These are phyloP conservation scores for Astraeus odoratus DNA, from an alignment of 768 basidiomycete species.

Conservation along the genomic window DNA sequence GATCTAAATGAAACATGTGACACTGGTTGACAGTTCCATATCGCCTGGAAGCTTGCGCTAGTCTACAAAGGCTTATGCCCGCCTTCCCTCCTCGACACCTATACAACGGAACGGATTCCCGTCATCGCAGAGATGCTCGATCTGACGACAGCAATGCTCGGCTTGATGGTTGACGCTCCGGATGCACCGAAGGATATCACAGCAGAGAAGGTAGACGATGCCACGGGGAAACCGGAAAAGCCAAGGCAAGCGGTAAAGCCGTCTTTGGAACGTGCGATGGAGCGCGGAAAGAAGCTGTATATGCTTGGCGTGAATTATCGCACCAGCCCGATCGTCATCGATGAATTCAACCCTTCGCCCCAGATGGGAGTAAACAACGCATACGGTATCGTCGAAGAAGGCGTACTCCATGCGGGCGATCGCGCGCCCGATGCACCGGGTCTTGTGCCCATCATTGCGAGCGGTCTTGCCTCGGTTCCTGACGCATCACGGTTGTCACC, in stretches of 20 bases:
- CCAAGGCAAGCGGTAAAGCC: neutral
- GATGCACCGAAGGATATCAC: neutral
- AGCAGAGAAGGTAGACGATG: neutral
- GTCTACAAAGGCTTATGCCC: slow-evolving; percentile 13
- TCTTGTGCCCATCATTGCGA: neutral
- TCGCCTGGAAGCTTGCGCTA: slow-evolving; percentile 37
- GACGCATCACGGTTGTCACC: no score
- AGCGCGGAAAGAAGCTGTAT: slow-evolving; percentile 3
- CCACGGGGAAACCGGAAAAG: neutral
- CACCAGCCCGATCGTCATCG: slow-evolving; percentile 17
- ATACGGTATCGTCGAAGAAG: neutral
- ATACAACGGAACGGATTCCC: slow-evolving; percentile 35
- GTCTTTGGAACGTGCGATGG: neutral
- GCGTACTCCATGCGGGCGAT: neutral
- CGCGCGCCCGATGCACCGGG: neutral
- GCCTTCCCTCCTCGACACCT: slow-evolving; percentile 29
- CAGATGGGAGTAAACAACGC: neutral
- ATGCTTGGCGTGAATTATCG: slow-evolving; percentile 23
- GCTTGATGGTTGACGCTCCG: neutral
- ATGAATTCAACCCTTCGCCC: slow-evolving; percentile 7
- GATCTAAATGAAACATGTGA: no score
- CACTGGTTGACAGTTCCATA: slow-evolving; percentile 25
- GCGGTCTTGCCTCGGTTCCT: no score
- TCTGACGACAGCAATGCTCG: slow-evolving; percentile 18
- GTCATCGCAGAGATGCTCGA: slow-evolving; percentile 36